phyloP scores from a whole-genome alignment of 495 filamentous ascomycete species.

The Tetracladium setigerum region DNA sequence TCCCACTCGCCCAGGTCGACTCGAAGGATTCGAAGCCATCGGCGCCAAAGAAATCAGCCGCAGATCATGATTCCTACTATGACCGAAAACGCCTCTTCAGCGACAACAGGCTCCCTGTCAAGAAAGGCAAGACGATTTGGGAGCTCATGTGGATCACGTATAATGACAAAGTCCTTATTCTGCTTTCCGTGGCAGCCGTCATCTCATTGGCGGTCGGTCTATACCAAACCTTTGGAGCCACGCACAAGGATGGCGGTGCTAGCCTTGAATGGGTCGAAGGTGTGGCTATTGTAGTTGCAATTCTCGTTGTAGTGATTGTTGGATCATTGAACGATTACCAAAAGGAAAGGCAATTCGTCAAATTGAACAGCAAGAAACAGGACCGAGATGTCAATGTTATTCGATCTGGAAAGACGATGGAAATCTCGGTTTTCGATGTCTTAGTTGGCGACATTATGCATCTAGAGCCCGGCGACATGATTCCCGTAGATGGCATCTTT shows the following conservation, averaged over 20 bases:
- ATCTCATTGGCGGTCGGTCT: slow-evolving; percentile 78
- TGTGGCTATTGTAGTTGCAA: slow-evolving; percentile 64
- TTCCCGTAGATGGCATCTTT: slow-evolving; percentile 75
- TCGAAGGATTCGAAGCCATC: slow-evolving; percentile 10
- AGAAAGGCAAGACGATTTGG: slow-evolving; percentile 65
- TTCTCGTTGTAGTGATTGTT: slow-evolving; percentile 59
- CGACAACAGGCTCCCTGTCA: slow-evolving; percentile 66
- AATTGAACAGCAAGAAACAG: slow-evolving; percentile 71
- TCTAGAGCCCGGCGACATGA: slow-evolving; percentile 81
- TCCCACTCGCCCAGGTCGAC: slow-evolving; percentile 9
- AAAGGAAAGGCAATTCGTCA: slow-evolving; percentile 71
- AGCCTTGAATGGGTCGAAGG: slow-evolving; percentile 72
- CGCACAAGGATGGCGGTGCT: slow-evolving; percentile 37
- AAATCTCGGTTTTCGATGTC: slow-evolving; percentile 75
- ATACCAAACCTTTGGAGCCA: slow-evolving; percentile 44
- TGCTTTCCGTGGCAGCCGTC: slow-evolving; percentile 69
- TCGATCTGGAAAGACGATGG: slow-evolving; percentile 66
- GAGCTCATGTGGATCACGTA: slow-evolving; percentile 79
- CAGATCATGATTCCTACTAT: slow-evolving; percentile 16
- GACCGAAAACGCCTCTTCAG: slow-evolving; percentile 58
- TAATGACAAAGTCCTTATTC: slow-evolving; percentile 77
- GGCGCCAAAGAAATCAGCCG: background rate
- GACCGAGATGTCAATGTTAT: slow-evolving; percentile 72
- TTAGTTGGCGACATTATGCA: slow-evolving; percentile 79
- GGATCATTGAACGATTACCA: slow-evolving; percentile 65